A percentile compares a stretch with the other conserved stretches of the same genome.
Conservation (phyloP, 2,329 filamentous ascomycete genomes). For the Xylaria sp. region DNA sequence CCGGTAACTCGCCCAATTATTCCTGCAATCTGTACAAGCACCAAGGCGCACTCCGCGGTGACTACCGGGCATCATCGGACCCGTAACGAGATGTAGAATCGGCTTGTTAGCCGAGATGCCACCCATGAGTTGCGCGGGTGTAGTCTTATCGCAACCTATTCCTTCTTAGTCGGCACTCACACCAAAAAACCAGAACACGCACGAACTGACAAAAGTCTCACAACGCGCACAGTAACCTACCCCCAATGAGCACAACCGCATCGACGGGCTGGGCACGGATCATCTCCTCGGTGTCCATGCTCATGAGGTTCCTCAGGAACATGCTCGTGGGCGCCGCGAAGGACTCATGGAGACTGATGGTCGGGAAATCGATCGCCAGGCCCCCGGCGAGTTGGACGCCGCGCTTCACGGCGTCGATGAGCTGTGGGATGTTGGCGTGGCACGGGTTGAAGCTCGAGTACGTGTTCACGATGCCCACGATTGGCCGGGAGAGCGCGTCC, state of each 20-base stretch:
- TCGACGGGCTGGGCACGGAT: constrained; percentile 76
- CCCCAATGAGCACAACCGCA: constrained; percentile 73
- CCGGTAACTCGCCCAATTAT: constrained; percentile 76
- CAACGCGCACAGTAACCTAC: constrained; percentile 50
- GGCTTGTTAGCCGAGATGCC: constrained; percentile 80
- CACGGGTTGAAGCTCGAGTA: constrained; percentile 79
- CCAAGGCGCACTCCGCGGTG: constrained; percentile 72
- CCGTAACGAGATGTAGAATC: constrained; percentile 73
- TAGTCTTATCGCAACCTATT: constrained; percentile 77
- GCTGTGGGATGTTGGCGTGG: constrained; percentile 76
- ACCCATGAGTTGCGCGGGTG: constrained; percentile 79
- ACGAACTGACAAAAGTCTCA: background rate
- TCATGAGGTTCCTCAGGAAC: constrained; percentile 79
- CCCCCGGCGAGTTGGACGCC: constrained; percentile 75
- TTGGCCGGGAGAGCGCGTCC: constrained; percentile 74
- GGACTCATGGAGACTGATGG: constrained; percentile 75
- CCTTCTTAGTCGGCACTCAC: constrained; percentile 4
- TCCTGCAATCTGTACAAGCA: constrained; percentile 79
- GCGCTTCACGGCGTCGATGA: constrained; percentile 75
- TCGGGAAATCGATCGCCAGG: constrained; percentile 77
- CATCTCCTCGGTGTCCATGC: constrained; percentile 85
- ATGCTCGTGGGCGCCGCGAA: constrained; percentile 79
- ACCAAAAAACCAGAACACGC: background rate
- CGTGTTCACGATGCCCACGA: constrained; percentile 80
- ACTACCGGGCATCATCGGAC: constrained; percentile 79